phyloP scores from a whole-genome alignment of 164 flowering plant species.

The Euptelea pleiosperma region DNA sequence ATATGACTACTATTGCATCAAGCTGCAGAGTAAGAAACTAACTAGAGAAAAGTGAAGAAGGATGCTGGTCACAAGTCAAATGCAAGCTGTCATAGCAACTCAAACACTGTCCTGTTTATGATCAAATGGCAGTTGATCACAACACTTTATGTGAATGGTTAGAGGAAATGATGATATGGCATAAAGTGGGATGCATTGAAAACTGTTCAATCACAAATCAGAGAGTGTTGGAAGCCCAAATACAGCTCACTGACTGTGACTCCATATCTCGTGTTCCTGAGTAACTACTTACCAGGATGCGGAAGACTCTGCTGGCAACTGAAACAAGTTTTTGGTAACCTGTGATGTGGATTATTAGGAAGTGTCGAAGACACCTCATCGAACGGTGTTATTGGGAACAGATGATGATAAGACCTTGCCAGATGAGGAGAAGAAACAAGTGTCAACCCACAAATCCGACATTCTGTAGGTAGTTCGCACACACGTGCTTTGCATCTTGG shows the following conservation, averaged over 20 bases:
- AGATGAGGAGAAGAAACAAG: slow-evolving; percentile 97
- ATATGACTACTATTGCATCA: too few species aligned
- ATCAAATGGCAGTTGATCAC: too few species aligned
- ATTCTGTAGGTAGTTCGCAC: slow-evolving; percentile 90
- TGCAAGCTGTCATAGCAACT: too few species aligned
- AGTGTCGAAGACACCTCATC: slow-evolving; percentile 55
- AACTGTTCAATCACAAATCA: too few species aligned
- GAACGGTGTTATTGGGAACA: slow-evolving; percentile 80
- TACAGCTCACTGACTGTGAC: not conserved
- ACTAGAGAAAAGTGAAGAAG: too few species aligned
- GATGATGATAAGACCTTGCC: slow-evolving; percentile 97
- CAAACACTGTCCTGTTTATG: too few species aligned
- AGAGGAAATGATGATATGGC: not conserved
- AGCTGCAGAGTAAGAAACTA: too few species aligned
- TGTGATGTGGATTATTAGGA: slow-evolving; percentile 28
- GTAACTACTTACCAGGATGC: slow-evolving; percentile 48
- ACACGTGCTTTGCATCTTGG: slow-evolving; percentile 96
- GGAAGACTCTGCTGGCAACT: slow-evolving; percentile 78
- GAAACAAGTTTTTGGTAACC: slow-evolving; percentile 54
- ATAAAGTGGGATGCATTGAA: not conserved
- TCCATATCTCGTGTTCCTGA: too few species aligned
- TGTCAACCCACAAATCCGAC: slow-evolving; percentile 86
- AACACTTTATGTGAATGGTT: too few species aligned
- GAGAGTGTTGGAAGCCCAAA: not conserved
- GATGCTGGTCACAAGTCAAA: too few species aligned